A percentile compares a stretch with the other conserved stretches of the same genome.
phyloP scores from a whole-genome alignment of 495 filamentous ascomycete genomes.

The Xylaria intraflava region DNA sequence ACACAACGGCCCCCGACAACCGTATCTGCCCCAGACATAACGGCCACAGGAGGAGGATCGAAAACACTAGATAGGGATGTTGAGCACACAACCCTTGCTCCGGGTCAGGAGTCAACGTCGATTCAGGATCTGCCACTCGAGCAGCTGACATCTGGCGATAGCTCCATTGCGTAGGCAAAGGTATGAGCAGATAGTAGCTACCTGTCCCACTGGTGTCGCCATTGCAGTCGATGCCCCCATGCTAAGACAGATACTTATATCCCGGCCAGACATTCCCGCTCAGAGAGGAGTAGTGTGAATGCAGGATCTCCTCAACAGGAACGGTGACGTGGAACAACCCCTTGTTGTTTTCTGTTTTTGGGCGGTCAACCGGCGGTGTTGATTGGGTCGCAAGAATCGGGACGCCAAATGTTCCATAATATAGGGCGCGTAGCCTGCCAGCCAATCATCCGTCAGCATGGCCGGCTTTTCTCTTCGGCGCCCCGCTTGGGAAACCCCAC shows the following conservation, averaged over 20 bases:
- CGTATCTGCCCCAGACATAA: too few relatives aligned
- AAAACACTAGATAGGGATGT: too few relatives aligned
- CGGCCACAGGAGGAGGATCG: slow-evolving; percentile 11
- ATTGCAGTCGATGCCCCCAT: too few relatives aligned
- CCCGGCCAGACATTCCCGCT: too few relatives aligned
- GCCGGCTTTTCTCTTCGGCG: neutral
- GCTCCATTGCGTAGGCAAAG: too few relatives aligned
- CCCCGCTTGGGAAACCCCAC: neutral
- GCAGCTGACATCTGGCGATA: too few relatives aligned
- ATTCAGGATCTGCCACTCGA: too few relatives aligned
- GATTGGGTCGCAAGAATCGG: slow-evolving; percentile 33
- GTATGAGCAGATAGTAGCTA: too few relatives aligned
- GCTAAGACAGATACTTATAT: too few relatives aligned
- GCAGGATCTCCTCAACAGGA: slow-evolving; percentile 16
- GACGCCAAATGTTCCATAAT: slow-evolving; percentile 33
- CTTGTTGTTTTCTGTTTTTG: slow-evolving; percentile 36
- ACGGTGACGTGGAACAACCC: slow-evolving; percentile 33
- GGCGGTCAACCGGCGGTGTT: slow-evolving; percentile 18
- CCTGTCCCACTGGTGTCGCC: too few relatives aligned
- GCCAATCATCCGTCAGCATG: neutral
- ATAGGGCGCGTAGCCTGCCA: slow-evolving; percentile 34
- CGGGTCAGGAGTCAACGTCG: neutral
- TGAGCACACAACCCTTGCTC: neutral
- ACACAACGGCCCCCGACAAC: neutral
- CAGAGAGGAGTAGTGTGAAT: slow-evolving; percentile 23